phyloP scores from a whole-genome alignment of 192 early-diverging fungal species.

The Ambispora gerdemannii region DNA sequence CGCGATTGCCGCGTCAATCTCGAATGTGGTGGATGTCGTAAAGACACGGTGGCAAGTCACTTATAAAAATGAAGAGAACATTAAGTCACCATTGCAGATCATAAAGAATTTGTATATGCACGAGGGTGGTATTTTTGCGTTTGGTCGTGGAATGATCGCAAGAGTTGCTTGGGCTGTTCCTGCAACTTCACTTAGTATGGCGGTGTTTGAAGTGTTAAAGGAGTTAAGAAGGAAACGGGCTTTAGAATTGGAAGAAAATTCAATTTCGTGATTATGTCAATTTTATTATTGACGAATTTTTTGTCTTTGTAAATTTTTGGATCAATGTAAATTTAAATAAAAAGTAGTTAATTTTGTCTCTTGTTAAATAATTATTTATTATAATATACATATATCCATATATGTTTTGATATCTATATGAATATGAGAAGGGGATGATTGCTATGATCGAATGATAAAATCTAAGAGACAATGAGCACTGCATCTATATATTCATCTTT shows the following conservation, averaged over 20 bases:
- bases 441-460: too few relatives aligned
- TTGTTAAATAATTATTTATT: neutral
- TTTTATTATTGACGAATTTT: too few relatives aligned
- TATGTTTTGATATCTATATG: too few relatives aligned
- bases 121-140: constrained; percentile 60
- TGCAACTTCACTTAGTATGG: constrained; percentile 67
- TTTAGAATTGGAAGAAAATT: neutral
- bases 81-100: constrained; percentile 41
- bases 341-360: neutral
- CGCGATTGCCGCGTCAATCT: constrained; percentile 55
- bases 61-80: constrained; percentile 29
- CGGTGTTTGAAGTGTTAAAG: constrained; percentile 69
- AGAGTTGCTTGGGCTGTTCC: constrained; percentile 69
- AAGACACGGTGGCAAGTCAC: constrained; percentile 79
- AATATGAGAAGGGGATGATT: too few relatives aligned
- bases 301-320: too few relatives aligned
- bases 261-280: neutral
- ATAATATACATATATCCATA: too few relatives aligned
- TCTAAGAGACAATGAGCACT: too few relatives aligned
- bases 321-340: neutral
- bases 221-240: neutral
- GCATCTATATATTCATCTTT: too few relatives aligned
- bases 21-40: constrained; percentile 71
- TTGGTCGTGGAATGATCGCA: constrained; percentile 65
- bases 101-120: constrained; percentile 44